A percentile compares a stretch with the other conserved stretches of the same genome.
phyloP scores from a whole-genome alignment of 805 yeast species.

The Starmerella asiatica region DNA sequence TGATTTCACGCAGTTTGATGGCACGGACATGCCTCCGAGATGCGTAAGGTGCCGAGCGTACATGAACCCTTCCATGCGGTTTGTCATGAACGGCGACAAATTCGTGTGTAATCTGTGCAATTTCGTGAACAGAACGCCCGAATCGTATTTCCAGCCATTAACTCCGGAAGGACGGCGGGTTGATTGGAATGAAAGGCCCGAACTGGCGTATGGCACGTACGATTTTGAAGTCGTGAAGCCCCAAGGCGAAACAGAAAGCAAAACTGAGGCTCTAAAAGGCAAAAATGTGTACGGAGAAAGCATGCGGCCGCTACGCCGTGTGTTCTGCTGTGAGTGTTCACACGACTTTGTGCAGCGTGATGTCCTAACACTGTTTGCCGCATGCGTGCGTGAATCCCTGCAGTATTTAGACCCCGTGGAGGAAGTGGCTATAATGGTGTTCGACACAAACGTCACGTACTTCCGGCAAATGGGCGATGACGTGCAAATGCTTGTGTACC shows the following conservation, averaged over 20 bases:
- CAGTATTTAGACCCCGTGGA: slow-evolving; percentile 28
- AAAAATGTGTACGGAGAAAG: slow-evolving; percentile 43
- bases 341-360: slow-evolving; percentile 45
- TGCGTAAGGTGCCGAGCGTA: slow-evolving; percentile 88
- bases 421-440: slow-evolving; percentile 58
- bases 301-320: slow-evolving; percentile 38
- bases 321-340: slow-evolving; percentile 60
- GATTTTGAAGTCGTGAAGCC: slow-evolving; percentile 55
- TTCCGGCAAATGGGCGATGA: slow-evolving; percentile 26
- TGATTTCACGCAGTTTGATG: slow-evolving; percentile 41
- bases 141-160: slow-evolving; percentile 49
- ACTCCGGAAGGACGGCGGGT: slow-evolving; percentile 49
- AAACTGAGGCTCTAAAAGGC: background rate
- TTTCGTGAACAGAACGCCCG: slow-evolving; percentile 55
- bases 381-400: slow-evolving; percentile 51
- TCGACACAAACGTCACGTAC: slow-evolving; percentile 57
- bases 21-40: slow-evolving; percentile 45
- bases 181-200: slow-evolving; percentile 57
- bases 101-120: slow-evolving; percentile 82
- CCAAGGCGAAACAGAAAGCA: background rate
- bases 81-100: slow-evolving; percentile 41
- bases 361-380: slow-evolving; percentile 43
- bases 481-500: slow-evolving; percentile 19
- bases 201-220: slow-evolving; percentile 67
- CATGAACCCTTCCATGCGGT: slow-evolving; percentile 70